These are phyloP conservation scores for Tripterygium wilfordii DNA, from an alignment of 177 flowering plant genomes.

Conservation along the genomic window DNA sequence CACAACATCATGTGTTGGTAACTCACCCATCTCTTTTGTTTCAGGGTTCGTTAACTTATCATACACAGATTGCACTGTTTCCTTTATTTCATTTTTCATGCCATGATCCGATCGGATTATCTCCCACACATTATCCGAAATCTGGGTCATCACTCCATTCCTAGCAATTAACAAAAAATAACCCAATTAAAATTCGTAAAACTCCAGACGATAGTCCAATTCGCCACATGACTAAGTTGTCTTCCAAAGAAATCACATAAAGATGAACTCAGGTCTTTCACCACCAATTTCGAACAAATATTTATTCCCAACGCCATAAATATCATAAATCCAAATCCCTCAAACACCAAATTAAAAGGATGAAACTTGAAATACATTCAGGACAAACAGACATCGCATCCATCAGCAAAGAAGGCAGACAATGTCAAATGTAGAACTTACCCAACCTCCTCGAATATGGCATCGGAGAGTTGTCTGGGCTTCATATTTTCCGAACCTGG, in stretches of 20 bases:
- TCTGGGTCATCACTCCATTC: constrained; percentile 46
- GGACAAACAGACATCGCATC: too few species aligned
- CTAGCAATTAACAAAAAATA: constrained; percentile 26
- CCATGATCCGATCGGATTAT: constrained; percentile 74
- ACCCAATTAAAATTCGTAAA: not conserved
- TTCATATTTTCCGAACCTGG: constrained; percentile 71
- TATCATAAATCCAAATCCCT: too few species aligned
- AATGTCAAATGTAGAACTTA: constrained; percentile 23
- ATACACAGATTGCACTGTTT: constrained; percentile 76
- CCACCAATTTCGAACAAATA: too few species aligned
- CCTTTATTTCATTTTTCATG: constrained; percentile 70
- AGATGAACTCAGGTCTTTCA: too few species aligned
- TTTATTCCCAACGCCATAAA: too few species aligned
- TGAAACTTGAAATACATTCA: too few species aligned
- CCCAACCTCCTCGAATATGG: constrained; percentile 79
- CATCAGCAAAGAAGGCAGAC: too few species aligned
- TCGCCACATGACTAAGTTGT: too few species aligned
- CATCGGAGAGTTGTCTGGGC: constrained; percentile 83
- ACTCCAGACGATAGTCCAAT: too few species aligned
- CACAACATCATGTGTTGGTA: constrained; percentile 14
- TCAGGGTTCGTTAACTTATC: constrained; percentile 49
- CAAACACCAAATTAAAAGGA: too few species aligned
- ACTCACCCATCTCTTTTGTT: constrained; percentile 24
- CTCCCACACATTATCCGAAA: constrained; percentile 76
- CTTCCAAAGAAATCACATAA: too few species aligned